Evolutionary conservation across 352 stramenopile species (phyloP), one percentile per base, ranked within the genome.

Genomic region (Pythium vanterpoolii): DNA sequence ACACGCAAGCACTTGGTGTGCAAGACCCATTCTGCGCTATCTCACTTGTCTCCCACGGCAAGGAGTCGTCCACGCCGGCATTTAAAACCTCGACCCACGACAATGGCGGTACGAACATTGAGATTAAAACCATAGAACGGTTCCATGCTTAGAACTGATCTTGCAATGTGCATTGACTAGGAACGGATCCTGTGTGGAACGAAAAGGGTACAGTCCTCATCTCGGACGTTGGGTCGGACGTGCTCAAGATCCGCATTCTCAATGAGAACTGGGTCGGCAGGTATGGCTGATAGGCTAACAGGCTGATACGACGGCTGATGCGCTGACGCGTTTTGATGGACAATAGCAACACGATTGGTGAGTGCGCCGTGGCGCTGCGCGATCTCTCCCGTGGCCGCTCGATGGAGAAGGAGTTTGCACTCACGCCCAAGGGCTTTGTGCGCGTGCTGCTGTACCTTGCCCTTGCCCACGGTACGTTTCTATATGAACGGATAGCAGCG

Each of bases 261-360:
- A 91, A 91, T 61, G 80, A 91, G 48, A 91, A 91, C 68, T 89
- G 78, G 77, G 76, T 86, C 19, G 84, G 84, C 53, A 91, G 82
- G 79, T 34, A 36, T 34, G 28, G 1, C 16, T 2, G 3, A 31
- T 16, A 10, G 8, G 6, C 11, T 3, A 42, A 42, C 18, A 7
- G 28, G 24, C 13, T 34, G n/a, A 11, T 31, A 33, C 30, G 28
- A 30, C 24, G 19, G 31, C 33, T 5, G 34, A 16, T 1, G 19
- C 19, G 13, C 13, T 42, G 34, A 42, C 14, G 34, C 34, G 10
- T 10, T 38, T 42, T 65, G 51, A 18, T 11, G 51, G 28, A 18
- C 23, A 24, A 8, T 40, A 91, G 82, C 55, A 83, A 86, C 24
- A 68, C 75, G 36, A 91, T 91, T 43, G 82, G 82, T 27, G 79